Conservation (phyloP, 768 basidiomycete species). For the Tephrocybe sp. region DNA sequence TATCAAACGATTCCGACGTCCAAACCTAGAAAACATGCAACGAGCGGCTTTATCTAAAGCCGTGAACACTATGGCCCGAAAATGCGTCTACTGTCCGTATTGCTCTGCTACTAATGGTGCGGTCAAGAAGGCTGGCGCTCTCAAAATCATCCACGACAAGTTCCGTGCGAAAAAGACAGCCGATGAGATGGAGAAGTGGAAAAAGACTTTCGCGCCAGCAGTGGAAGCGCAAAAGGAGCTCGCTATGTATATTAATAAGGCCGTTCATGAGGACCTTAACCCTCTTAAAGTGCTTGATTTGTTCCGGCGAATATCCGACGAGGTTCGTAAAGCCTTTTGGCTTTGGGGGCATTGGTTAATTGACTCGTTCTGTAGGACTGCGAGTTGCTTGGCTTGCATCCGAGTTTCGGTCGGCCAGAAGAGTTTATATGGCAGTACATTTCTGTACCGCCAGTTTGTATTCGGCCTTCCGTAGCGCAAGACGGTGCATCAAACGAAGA, state of each 20-base stretch:
- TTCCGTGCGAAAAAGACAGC: conserved; percentile 92
- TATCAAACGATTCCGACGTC: conserved; percentile 88
- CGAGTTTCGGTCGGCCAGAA: conserved; percentile 88
- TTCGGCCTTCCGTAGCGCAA: conserved; percentile 95
- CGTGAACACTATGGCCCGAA: conserved; percentile 85
- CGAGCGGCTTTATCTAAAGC: conserved; percentile 80
- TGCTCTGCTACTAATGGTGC: conserved; percentile 93
- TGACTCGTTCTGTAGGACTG: conserved; percentile 65
- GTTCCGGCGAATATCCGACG: conserved; percentile 89
- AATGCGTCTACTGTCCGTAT: conserved; percentile 89
- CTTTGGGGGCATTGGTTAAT: neutral
- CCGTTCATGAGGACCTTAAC: conserved; percentile 90
- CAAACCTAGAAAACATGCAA: conserved; percentile 90
- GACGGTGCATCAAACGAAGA: conserved; percentile 99
- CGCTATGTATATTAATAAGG: conserved; percentile 80
- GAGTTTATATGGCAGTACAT: conserved; percentile 99
- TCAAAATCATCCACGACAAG: conserved; percentile 98
- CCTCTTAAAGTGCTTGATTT: conserved; percentile 91
- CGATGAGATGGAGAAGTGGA: conserved; percentile 86
- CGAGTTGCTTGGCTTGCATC: conserved; percentile 89
- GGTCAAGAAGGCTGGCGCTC: conserved; percentile 92
- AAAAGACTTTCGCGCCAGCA: conserved; percentile 77
- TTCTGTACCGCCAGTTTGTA: conserved; percentile 96
- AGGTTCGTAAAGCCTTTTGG: conserved; percentile 45
- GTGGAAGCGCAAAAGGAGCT: conserved; percentile 88